Base-by-base conservation (phyloP, 2,329 filamentous ascomycete genomes). In the Aspergillus vadensis region DNA sequence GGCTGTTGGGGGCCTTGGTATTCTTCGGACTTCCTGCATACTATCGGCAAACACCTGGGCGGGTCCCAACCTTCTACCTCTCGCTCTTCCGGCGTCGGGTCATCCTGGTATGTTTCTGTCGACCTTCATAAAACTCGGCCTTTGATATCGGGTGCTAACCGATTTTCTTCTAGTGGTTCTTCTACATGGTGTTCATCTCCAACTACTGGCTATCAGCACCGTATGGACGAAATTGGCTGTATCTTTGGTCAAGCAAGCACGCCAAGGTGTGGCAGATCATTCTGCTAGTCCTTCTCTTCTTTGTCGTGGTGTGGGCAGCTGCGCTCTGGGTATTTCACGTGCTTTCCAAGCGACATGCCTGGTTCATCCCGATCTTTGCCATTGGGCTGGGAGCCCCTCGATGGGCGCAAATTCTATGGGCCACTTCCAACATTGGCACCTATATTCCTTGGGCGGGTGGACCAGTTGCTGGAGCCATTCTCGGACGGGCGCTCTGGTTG, bases 341-440 rank as follows among this genome's bases (percentile, higher is more conserved):
- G 55, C 77, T 87, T 19, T 84, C 83, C 21, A 82, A 82, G 63
- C 80, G 80, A n/a, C 86, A 89, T 72, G 83, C 81, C 53, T 89
- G 87, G 87, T 83, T 88, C 64, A 75, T 89, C 2, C 86, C 86
- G 14, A 82, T 89, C 58, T 88, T 89, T 65, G 86, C 86, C 49
- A 84, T 88, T 61, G 86, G 86, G 10, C 81, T 89, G 14, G 85
- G 74, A 2, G 85, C 86, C 3, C 87, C 87, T 2, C 79, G 86
- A 62, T 89, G 86, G 86, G 82, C 82, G 10, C 87, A 89, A 71
- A 88, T 88, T 70, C 84, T 87, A 68, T 89, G 87, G 87, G 83
- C 81, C 4, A 84, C 81, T 7, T 85, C 81, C 12, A 81, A 82
- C 12, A 82, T 87, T 59, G 87, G 85, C 6, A 76, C 81, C 38